Conservation (phyloP, 2,329 filamentous ascomycete genomes). For the Teratosphaeria epicoccoides region DNA sequence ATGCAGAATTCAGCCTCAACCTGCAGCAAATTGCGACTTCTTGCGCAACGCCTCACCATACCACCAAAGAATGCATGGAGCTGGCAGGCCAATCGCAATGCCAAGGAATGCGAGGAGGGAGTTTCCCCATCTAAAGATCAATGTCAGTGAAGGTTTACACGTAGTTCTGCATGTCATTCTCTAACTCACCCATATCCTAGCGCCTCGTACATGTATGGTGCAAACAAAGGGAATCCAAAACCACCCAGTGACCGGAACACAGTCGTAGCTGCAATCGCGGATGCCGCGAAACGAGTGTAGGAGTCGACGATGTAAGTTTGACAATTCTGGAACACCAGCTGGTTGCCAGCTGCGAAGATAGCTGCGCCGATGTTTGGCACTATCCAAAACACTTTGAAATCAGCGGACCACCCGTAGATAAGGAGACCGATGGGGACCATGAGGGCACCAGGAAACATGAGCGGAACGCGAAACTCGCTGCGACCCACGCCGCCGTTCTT, state of each 20-base stretch:
- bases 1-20: conserved; percentile 6
- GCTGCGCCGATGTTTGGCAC: conserved; percentile 49
- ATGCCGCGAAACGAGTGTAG: conserved; percentile 38
- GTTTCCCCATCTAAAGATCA: conserved; percentile 34
- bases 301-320: conserved; percentile 54
- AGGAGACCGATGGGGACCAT: conserved; percentile 46
- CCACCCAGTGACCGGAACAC: conserved; percentile 47
- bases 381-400: conserved; percentile 46
- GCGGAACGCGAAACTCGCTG: conserved; percentile 37
- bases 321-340: conserved; percentile 48
- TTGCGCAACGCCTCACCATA: conserved; percentile 29
- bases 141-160: not conserved
- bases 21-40: conserved; percentile 27
- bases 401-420: conserved; percentile 49
- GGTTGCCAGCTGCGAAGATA: conserved; percentile 45
- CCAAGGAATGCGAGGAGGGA: conserved; percentile 47
- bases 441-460: conserved; percentile 45
- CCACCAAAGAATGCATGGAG: conserved; percentile 37
- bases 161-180: not conserved
- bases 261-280: conserved; percentile 44
- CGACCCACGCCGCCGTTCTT: conserved; percentile 29
- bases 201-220: conserved; percentile 38
- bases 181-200: conserved; percentile 32
- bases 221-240: conserved; percentile 52
- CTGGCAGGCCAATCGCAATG: conserved; percentile 41